Percentiles rank a stretch among this genome's conserved stretches.
Conservation (phyloP, 75 land plant species). For the Selaginella tamariscina region DNA sequence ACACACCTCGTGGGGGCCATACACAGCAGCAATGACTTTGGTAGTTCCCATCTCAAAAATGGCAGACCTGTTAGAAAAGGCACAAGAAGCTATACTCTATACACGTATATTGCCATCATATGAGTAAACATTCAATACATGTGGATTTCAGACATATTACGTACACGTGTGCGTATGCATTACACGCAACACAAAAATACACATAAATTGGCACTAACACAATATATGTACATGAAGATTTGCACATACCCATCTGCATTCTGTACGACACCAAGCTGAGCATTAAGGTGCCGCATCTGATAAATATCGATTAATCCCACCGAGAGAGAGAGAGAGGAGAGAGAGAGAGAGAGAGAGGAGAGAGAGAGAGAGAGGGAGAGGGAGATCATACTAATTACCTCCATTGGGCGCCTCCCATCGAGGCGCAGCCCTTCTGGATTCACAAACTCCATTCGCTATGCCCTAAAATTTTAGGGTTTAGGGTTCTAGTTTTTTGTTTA, state of each 20-base stretch:
- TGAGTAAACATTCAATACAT: too few relatives aligned
- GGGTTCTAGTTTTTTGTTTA: too few relatives aligned
- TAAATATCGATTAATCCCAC: constrained; percentile 2
- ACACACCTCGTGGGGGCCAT: constrained; percentile 82
- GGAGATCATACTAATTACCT: constrained; percentile 25
- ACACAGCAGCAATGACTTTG: constrained; percentile 92
- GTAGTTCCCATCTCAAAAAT: constrained; percentile 98
- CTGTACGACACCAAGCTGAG: constrained; percentile 59
- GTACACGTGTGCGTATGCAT: too few relatives aligned
- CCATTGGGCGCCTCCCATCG: constrained; percentile 87
- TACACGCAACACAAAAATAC: too few relatives aligned
- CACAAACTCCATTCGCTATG: constrained; percentile 91
- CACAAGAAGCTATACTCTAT: too few relatives aligned
- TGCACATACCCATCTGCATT: constrained; percentile 95
- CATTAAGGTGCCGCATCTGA: constrained; percentile 83
- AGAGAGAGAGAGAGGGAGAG: not conserved
- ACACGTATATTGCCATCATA: too few relatives aligned
- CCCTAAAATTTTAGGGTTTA: too few relatives aligned
- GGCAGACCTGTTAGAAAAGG: constrained; percentile 54
- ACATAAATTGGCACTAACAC: too few relatives aligned
- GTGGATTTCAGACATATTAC: too few relatives aligned
- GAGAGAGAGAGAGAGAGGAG: constrained; percentile 2
- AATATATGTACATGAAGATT: too few relatives aligned
- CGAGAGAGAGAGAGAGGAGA: not conserved
- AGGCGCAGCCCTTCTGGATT: constrained; percentile 84